phyloP scores from a whole-genome alignment of 768 basidiomycete genomes.

The Tylopilus balloui region DNA sequence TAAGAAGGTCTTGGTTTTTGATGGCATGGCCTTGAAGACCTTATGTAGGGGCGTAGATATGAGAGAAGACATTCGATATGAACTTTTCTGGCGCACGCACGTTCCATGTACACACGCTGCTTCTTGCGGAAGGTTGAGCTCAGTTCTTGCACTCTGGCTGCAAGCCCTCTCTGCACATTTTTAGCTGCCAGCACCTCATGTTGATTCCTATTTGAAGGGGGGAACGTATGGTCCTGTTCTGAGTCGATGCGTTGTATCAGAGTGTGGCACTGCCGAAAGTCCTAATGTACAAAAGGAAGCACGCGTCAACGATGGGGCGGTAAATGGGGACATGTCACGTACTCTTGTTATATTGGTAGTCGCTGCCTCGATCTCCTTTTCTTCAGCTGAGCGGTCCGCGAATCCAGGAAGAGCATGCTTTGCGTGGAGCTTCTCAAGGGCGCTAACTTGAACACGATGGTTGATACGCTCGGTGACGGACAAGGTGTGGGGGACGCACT shows the following conservation, averaged over 20 bases:
- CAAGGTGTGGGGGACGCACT: constrained; percentile 47
- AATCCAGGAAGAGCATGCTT: constrained; percentile 96
- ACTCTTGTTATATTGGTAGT: constrained; percentile 89
- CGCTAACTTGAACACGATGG: constrained; percentile 52
- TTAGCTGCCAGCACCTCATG: constrained; percentile 67
- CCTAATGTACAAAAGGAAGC: constrained; percentile 21
- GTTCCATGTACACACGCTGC: constrained; percentile 97
- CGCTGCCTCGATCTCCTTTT: constrained; percentile 84
- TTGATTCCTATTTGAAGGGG: constrained; percentile 45
- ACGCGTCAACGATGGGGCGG: constrained; percentile 7
- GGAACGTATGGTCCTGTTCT: constrained; percentile 58
- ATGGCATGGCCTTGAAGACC: constrained; percentile 97
- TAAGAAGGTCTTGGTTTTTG: constrained; percentile 91
- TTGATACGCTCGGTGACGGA: constrained; percentile 11
- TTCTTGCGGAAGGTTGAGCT: constrained; percentile 94
- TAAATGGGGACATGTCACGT: constrained; percentile 21
- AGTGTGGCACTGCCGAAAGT: constrained; percentile 38
- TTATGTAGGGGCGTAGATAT: constrained; percentile 31
- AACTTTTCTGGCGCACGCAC: constrained; percentile 47
- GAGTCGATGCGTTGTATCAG: constrained; percentile 69
- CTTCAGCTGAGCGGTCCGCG: constrained; percentile 89
- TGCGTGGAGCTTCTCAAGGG: constrained; percentile 92
- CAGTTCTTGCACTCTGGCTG: constrained; percentile 92
- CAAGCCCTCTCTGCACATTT: constrained; percentile 93
- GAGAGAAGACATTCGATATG: constrained; percentile 13